A percentile compares a stretch with the other conserved stretches of the same genome.
Conservation (phyloP, 1,139 yeast species). For the Chernovozyma aurita region DNA sequence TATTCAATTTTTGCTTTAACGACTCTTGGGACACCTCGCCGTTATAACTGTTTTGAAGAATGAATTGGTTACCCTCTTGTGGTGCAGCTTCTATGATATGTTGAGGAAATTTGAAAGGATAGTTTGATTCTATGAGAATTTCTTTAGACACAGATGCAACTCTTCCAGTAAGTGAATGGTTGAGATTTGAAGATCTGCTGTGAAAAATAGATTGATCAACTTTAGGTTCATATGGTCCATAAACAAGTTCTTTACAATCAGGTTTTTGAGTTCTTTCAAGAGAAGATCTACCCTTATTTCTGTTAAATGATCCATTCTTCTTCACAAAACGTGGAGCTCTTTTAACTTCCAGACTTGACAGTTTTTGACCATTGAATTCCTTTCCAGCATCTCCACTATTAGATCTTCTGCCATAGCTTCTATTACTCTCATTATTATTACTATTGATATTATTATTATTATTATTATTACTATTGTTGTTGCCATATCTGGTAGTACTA, state of each 20-base stretch:
- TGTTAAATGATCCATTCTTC: not conserved
- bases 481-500: not conserved
- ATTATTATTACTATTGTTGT: not conserved
- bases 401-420: not conserved
- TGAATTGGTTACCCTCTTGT: conserved; percentile 22
- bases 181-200: conserved; percentile 6
- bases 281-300: not conserved
- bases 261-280: not conserved
- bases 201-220: conserved; percentile 4
- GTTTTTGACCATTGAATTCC: not conserved
- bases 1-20: conserved; percentile 24
- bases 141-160: conserved; percentile 41
- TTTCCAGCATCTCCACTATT: not conserved
- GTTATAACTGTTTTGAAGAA: conserved; percentile 30
- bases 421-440: conserved; percentile 4
- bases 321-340: not conserved
- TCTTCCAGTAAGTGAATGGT: conserved; percentile 24
- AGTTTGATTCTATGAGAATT: conserved; percentile 34
- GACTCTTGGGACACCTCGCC: conserved; percentile 18
- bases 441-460: conserved; percentile 6
- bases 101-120: conserved; percentile 41
- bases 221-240: conserved; percentile 3
- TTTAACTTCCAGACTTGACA: not conserved
- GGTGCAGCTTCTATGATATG: conserved; percentile 23
- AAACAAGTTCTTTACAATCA: conserved; percentile 2